Base-by-base conservation (phyloP, 768 basidiomycete species). In the Auricularia auricula-judae region DNA sequence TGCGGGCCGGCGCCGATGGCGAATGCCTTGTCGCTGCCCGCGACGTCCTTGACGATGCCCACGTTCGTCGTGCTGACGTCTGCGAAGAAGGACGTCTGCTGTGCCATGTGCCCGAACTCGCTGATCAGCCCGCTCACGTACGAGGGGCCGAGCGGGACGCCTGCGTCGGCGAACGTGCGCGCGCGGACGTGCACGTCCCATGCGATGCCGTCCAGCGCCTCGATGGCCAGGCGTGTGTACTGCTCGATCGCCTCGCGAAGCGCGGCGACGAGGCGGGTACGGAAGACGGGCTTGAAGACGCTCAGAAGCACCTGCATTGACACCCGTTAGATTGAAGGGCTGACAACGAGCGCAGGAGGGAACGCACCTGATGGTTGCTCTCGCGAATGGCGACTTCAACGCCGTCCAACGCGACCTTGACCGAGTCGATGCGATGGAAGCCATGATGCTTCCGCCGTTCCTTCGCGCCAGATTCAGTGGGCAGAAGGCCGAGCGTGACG, bases 1-100 rank as follows among this genome's bases (percentile, higher is more conserved):
- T 90, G 88, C 42, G 88, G 88, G 73, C 87, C 87, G 4, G 81
- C 85, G 2, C 88, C 88, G 76, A 89, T 74, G 0, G 87, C 88
- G 60, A 90, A 81, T 61, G 72, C 67, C 53, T 75, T 72, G 44
- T 69, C 72, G 36, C 68, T 67, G 8, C 71, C 70, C 0, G 67
- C 65, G 43, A 81, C 82, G 68, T 85, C 81, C 53, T 84, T 79
- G 61, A 89, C 75, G 5, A 89, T 66, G 0, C 88, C 88, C 0
- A 84, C 85, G 0, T 88, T 82, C 0, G 88, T 89, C 3, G 83
- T 82, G 33, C 70, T 74, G 80, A 81, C 81, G 0, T 78, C 83
- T 1, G 75, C 70, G 65, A 78, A 72, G 33, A 78, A 78, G 64
- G 68, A 75, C 62, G 72, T 69, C 56, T 59, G 29, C 42, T 80